These are phyloP conservation scores for Spencermartinsiella europaea DNA, from an alignment of 805 yeast species.

Conservation along the genomic window DNA sequence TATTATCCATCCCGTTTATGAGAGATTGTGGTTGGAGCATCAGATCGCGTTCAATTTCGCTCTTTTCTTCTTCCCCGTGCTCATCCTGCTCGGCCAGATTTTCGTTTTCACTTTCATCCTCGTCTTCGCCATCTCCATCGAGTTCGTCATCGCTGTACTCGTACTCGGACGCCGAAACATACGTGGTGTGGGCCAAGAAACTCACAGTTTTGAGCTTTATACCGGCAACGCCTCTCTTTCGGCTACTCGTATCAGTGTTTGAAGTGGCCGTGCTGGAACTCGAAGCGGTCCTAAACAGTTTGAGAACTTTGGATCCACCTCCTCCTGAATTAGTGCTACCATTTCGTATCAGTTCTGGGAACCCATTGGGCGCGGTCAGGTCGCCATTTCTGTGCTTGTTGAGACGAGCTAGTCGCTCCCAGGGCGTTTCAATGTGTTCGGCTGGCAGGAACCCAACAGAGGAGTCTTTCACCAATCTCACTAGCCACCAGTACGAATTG, in stretches of 20 bases:
- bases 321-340: neutral
- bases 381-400: constrained; percentile 92
- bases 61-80: constrained; percentile 4
- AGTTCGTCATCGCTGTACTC: constrained; percentile 24
- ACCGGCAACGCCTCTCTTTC: constrained; percentile 5
- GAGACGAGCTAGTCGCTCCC: constrained; percentile 83
- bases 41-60: no score
- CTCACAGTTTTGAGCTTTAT: constrained; percentile 17
- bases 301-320: neutral
- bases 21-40: no score
- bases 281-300: neutral
- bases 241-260: neutral
- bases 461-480: constrained; percentile 51
- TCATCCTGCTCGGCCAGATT: constrained; percentile 1
- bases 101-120: constrained; percentile 9
- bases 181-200: constrained; percentile 17
- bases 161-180: constrained; percentile 27
- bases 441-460: constrained; percentile 95
- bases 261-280: constrained; percentile 1
- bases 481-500: constrained; percentile 97
- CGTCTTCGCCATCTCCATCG: constrained; percentile 19
- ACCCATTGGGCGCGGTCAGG: constrained; percentile 9
- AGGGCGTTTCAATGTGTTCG: constrained; percentile 86
- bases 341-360: neutral
- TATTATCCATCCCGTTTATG: no score